Percentiles rank a stretch among this genome's conserved stretches.
These are phyloP conservation scores for Paecilomyces formosus DNA, from an alignment of 2,329 filamentous ascomycete genomes.

Conservation along the genomic window DNA sequence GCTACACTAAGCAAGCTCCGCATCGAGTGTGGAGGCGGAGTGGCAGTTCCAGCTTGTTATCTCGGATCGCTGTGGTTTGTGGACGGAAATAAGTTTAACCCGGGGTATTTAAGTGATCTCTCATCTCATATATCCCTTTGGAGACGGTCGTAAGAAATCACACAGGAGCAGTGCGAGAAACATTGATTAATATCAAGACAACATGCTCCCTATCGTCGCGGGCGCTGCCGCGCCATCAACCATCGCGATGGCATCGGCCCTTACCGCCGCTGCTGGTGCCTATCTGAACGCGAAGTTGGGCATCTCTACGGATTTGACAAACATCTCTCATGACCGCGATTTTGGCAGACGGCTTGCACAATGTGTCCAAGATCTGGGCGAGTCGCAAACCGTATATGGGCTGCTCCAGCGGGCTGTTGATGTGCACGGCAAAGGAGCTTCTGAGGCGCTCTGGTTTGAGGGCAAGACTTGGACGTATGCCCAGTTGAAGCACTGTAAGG, in stretches of 20 bases:
- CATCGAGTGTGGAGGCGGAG: background rate
- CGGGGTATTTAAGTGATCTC: background rate
- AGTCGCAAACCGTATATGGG: conserved; percentile 34
- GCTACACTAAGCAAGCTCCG: background rate
- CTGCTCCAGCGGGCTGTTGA: conserved; percentile 36
- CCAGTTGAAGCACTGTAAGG: conserved; percentile 36
- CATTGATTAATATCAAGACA: background rate
- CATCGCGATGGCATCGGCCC: conserved; percentile 26
- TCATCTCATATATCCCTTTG: background rate
- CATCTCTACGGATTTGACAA: conserved; percentile 32
- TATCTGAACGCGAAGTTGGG: conserved; percentile 39
- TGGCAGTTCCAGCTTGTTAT: background rate
- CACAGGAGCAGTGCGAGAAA: background rate
- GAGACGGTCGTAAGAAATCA: background rate
- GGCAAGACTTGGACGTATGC: conserved; percentile 41
- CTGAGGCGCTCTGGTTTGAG: conserved; percentile 43
- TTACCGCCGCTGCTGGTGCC: conserved; percentile 27
- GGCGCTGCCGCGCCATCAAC: conserved; percentile 8
- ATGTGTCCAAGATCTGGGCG: conserved; percentile 30
- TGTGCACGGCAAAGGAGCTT: conserved; percentile 28
- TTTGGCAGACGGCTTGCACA: conserved; percentile 26
- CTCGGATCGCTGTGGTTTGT: background rate
- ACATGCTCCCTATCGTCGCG: background rate
- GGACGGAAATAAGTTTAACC: background rate
- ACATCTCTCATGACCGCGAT: conserved; percentile 25